Conservation (phyloP, 768 basidiomycete species). For the Pholiota microspora region DNA sequence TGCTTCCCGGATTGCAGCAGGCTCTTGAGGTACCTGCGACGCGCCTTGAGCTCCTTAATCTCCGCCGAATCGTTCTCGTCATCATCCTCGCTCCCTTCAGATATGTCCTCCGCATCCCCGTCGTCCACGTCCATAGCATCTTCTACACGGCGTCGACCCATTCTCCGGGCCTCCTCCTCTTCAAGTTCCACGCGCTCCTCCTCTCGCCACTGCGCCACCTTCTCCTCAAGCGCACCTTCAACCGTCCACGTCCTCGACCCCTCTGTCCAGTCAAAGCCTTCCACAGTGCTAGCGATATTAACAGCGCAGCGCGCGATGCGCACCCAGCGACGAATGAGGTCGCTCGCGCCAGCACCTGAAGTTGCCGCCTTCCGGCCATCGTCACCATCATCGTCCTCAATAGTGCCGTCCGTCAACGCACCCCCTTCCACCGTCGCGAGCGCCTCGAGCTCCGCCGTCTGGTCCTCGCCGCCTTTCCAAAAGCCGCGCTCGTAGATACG, state of each 20-base stretch:
- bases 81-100: constrained; percentile 50
- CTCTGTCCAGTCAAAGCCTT: constrained; percentile 71
- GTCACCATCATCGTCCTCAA: constrained; percentile 74
- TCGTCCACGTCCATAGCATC: constrained; percentile 76
- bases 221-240: constrained; percentile 63
- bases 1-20: constrained; percentile 54
- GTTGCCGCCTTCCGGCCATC: constrained; percentile 29
- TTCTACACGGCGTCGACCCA: constrained; percentile 60
- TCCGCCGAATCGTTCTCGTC: constrained; percentile 71
- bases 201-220: constrained; percentile 66
- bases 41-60: constrained; percentile 79
- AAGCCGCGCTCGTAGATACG: constrained; percentile 91
- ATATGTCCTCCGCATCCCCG: constrained; percentile 39
- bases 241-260: constrained; percentile 62
- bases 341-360: constrained; percentile 24
- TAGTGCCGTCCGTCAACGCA: constrained; percentile 71
- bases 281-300: constrained; percentile 63
- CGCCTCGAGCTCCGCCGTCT: constrained; percentile 73
- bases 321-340: constrained; percentile 66
- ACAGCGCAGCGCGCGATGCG: constrained; percentile 70
- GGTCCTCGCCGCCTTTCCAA: constrained; percentile 81
- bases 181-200: constrained; percentile 66
- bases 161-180: constrained; percentile 65
- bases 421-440: constrained; percentile 58
- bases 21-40: constrained; percentile 68